Conservation (phyloP, 176 grass and related monocot species). For the Musa beccarii region DNA sequence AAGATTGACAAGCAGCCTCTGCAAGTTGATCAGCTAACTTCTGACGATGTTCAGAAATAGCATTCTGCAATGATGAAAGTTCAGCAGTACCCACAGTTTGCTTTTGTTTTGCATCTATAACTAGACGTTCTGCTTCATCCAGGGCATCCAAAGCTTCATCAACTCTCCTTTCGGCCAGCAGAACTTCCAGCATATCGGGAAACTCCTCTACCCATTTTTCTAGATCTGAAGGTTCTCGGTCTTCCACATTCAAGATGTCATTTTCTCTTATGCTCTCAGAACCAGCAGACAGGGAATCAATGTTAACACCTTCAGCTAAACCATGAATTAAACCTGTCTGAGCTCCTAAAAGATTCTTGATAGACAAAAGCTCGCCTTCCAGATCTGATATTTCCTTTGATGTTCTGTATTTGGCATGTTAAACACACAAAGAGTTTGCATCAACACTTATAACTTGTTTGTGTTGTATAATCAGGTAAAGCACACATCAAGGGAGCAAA, state of each 20-base stretch:
- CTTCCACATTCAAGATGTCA: conserved; percentile 49
- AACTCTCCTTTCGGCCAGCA: conserved; percentile 83
- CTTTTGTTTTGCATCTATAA: conserved; percentile 42
- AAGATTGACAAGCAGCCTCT: conserved; percentile 82
- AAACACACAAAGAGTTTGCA: not conserved
- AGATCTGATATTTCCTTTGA: conserved; percentile 97
- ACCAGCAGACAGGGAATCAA: conserved; percentile 53
- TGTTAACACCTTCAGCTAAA: conserved; percentile 70
- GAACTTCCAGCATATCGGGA: conserved; percentile 73
- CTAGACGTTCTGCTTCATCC: conserved; percentile 64
- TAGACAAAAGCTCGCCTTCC: conserved; percentile 91
- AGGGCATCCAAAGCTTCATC: conserved; percentile 89
- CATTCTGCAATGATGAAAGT: conserved; percentile 38
- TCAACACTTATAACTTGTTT: not conserved
- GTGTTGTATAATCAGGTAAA: not conserved
- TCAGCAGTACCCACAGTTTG: conserved; percentile 42
- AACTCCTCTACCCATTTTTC: conserved; percentile 85
- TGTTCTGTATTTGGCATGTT: conserved; percentile 41
- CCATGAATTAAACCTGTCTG: conserved; percentile 78
- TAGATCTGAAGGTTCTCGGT: conserved; percentile 57
- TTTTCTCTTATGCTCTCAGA: conserved; percentile 45
- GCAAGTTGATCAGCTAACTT: conserved; percentile 84
- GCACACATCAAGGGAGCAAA: not conserved
- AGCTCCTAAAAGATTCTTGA: conserved; percentile 73
- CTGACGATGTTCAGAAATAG: conserved; percentile 67